Base-by-base conservation (phyloP, 805 yeast genomes). In the Yamadazyma sp. region DNA sequence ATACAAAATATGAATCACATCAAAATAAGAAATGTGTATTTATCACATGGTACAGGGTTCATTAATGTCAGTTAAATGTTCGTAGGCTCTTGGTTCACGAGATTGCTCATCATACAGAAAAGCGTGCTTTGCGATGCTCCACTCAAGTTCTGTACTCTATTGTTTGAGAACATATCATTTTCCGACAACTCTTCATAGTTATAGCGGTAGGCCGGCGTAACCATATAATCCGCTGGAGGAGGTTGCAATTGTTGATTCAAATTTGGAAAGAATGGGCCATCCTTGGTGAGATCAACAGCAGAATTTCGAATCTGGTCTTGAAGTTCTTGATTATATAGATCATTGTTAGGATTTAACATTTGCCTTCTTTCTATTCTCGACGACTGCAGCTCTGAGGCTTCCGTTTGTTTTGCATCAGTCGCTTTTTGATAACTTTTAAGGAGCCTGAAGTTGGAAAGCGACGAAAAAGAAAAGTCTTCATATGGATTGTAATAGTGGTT, bases 1-100 rank as follows among this genome's bases (percentile, higher is more conserved):
- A n/a, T n/a, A n/a, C n/a, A n/a, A n/a, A n/a, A n/a, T n/a, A n/a
- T n/a, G n/a, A n/a, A n/a, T n/a, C n/a, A n/a, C n/a, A n/a, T n/a
- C n/a, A n/a, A n/a, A n/a, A n/a, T n/a, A n/a, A n/a, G n/a, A n/a
- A n/a, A n/a, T n/a, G n/a, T n/a, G n/a, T n/a, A n/a, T n/a, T n/a
- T n/a, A n/a, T n/a, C n/a, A n/a, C n/a, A n/a, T n/a, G n/a, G n/a
- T n/a, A n/a, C n/a, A n/a, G n/a, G n/a, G n/a, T n/a, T n/a, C n/a
- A n/a, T n/a, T n/a, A n/a, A n/a, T n/a, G 8, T 21, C 29, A 26
- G 16, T 35, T 20, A 21, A 35, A 35, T 20, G 11, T 36, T 36
- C 30, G 25, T 36, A 12, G 23, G 30, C 14, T 57, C 62, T 61
- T 63, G 59, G 35, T 53, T 48, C 42, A 56, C 62, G 12, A 59